A percentile compares a stretch with the other conserved stretches of the same genome.
These are phyloP conservation scores for Cyclospora cayetanensis DNA, from an alignment of 169 alveolate genomes.

Conservation along the genomic window DNA sequence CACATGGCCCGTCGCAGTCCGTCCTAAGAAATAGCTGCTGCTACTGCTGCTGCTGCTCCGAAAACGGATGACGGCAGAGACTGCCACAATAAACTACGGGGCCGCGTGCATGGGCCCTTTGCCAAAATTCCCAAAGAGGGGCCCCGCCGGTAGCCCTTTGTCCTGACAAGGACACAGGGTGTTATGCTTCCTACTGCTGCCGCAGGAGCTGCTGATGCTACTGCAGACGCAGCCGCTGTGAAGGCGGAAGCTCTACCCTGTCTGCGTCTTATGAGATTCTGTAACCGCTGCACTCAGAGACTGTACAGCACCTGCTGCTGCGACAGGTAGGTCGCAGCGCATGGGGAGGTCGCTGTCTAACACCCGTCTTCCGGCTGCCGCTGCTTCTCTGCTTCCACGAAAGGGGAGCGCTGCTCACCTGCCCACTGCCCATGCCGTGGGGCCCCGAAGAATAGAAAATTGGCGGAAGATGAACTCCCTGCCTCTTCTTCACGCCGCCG, in stretches of 20 bases:
- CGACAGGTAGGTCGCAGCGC: no score
- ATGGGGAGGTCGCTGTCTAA: no score
- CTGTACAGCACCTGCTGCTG: no score
- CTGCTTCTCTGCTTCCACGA: neutral
- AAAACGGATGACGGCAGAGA: neutral
- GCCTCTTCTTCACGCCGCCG: neutral
- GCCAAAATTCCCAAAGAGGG: neutral
- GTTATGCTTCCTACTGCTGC: neutral
- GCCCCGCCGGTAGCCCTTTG: neutral
- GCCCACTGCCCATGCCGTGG: constrained; percentile 32
- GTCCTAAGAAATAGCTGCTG: neutral
- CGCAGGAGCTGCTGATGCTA: neutral
- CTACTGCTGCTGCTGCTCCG: constrained; percentile 42
- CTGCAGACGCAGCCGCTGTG: neutral
- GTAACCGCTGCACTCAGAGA: neutral
- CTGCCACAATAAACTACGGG: neutral
- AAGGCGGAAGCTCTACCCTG: neutral
- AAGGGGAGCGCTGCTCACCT: neutral
- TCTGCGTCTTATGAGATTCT: neutral
- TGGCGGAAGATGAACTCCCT: neutral
- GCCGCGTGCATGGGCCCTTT: neutral
- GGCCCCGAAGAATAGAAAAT: neutral
- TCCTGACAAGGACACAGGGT: neutral
- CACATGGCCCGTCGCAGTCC: neutral
- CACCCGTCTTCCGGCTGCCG: no score